Conservation (phyloP, 2,329 filamentous ascomycete genomes). For the Penicillium sp. region DNA sequence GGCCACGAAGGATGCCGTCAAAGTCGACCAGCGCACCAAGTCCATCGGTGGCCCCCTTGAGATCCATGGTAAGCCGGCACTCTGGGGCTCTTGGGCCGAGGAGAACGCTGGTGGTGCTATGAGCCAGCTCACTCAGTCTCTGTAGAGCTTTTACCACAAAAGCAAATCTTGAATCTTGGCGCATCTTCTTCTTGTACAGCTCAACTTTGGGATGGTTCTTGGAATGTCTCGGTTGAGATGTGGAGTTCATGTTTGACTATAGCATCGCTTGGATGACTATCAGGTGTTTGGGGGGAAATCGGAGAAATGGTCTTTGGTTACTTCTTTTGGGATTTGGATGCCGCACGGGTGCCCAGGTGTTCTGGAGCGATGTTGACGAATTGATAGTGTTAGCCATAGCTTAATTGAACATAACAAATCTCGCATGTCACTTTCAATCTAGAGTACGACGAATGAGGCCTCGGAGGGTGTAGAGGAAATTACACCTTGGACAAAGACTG, state of each 20-base stretch:
- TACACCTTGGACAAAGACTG: no score
- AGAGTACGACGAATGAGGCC: no score
- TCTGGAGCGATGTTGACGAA: constrained; percentile 11
- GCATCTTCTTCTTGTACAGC: constrained; percentile 28
- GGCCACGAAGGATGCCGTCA: constrained; percentile 96
- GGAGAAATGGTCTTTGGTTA: constrained; percentile 16
- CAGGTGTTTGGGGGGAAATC: constrained; percentile 20
- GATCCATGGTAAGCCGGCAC: constrained; percentile 87
- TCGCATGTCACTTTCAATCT: no score
- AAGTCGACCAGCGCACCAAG: constrained; percentile 81
- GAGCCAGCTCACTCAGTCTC: constrained; percentile 34
- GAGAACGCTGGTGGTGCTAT: constrained; percentile 53
- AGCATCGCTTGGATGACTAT: constrained; percentile 15
- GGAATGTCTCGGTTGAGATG: constrained; percentile 24
- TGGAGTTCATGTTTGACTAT: constrained; percentile 17
- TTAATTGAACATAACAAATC: constrained; percentile 24
- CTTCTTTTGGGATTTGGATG: constrained; percentile 8
- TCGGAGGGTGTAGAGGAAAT: no score
- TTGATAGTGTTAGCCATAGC: constrained; percentile 18
- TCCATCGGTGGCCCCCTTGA: constrained; percentile 76
- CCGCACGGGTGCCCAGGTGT: background rate
- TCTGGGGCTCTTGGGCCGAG: constrained; percentile 97
- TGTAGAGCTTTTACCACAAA: constrained; percentile 19
- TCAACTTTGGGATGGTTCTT: constrained; percentile 23
- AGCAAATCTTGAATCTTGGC: constrained; percentile 15